phyloP scores from a whole-genome alignment of 805 yeast species.

The Metahyphopichia silvanorum region DNA sequence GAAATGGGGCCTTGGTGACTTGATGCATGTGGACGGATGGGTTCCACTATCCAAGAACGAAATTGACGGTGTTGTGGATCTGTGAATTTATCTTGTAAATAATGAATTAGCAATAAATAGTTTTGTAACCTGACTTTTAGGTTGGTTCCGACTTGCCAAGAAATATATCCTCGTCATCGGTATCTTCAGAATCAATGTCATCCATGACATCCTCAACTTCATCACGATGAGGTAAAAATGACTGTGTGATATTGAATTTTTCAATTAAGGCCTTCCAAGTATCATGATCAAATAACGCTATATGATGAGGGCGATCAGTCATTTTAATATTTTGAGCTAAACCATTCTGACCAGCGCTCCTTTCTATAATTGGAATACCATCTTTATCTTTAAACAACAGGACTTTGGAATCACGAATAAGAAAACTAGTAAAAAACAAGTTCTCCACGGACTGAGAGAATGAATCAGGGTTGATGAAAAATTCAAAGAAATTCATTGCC shows the following conservation, averaged over 20 bases:
- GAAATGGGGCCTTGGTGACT: constrained; percentile 76
- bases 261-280: constrained; percentile 63
- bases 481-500: constrained; percentile 55
- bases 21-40: constrained; percentile 55
- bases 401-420: constrained; percentile 70
- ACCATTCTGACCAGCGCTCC: constrained; percentile 20
- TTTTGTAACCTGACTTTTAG: too few species aligned
- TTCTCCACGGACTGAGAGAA: constrained; percentile 82
- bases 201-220: constrained; percentile 25
- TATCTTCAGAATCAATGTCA: constrained; percentile 3
- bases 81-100: background rate
- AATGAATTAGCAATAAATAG: too few species aligned
- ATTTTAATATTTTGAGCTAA: constrained; percentile 18
- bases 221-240: constrained; percentile 48
- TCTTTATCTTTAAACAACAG: constrained; percentile 46
- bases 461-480: constrained; percentile 71
- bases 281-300: constrained; percentile 64
- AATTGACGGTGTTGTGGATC: constrained; percentile 7
- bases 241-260: constrained; percentile 50
- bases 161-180: background rate
- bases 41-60: constrained; percentile 16
- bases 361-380: constrained; percentile 43
- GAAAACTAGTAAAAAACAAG: constrained; percentile 76
- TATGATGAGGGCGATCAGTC: constrained; percentile 54
- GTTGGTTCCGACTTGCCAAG: constrained; percentile 1